Evolutionary conservation across 148 eudicot genomes (phyloP).

Genomic region (Rhododendron mucronatum): DNA sequence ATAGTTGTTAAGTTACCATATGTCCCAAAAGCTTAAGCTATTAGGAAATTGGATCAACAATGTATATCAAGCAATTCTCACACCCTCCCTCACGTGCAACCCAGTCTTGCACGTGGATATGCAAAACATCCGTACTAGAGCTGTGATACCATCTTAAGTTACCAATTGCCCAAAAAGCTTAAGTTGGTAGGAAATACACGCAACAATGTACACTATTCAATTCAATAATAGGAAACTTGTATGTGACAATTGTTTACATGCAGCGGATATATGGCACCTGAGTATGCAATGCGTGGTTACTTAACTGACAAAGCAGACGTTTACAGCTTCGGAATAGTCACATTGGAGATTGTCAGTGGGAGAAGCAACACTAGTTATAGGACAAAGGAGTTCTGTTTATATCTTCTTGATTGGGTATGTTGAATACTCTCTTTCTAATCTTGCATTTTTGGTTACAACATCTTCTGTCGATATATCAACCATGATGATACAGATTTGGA

Average conservation of each 20-base stretch:
- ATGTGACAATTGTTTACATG: background rate
- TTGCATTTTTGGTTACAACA: background rate
- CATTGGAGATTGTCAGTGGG: slow-evolving; percentile 37
- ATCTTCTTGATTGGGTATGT: slow-evolving; percentile 39
- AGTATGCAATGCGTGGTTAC: slow-evolving; percentile 27
- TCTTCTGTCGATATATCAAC: background rate
- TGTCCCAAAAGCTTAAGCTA: too few relatives aligned
- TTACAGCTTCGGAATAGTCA: slow-evolving; percentile 39
- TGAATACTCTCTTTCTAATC: background rate
- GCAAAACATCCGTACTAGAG: too few relatives aligned
- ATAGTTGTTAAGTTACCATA: too few relatives aligned
- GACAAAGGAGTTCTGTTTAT: slow-evolving; percentile 19
- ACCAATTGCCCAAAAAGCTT: too few relatives aligned
- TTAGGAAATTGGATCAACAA: too few relatives aligned
- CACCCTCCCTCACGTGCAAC: too few relatives aligned
- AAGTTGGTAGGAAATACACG: too few relatives aligned
- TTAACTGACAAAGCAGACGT: slow-evolving; percentile 43
- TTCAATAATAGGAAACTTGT: background rate
- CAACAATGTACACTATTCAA: too few relatives aligned
- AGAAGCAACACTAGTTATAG: slow-evolving; percentile 22
- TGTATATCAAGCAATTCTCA: too few relatives aligned
- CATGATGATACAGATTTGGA: background rate
- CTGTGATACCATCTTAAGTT: too few relatives aligned
- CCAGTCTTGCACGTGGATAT: too few relatives aligned
- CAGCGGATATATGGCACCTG: slow-evolving; percentile 35